A percentile compares a stretch with the other conserved stretches of the same genome.
These are phyloP conservation scores for Craspedostauros australis DNA, from an alignment of 108 stramenopile species.

Conservation along the genomic window DNA sequence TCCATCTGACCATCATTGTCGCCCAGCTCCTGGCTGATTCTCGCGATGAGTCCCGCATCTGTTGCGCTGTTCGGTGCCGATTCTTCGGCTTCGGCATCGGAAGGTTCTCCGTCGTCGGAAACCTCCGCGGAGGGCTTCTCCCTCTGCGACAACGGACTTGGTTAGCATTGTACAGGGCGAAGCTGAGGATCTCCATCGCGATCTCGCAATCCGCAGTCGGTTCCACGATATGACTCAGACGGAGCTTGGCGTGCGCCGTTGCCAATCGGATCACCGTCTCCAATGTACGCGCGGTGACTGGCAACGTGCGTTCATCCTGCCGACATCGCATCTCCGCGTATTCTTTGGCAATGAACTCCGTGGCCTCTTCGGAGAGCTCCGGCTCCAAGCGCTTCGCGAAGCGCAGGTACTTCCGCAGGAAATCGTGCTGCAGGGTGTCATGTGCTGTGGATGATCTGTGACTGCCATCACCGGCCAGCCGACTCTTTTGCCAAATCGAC, in stretches of 20 bases:
- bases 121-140: slow-evolving; percentile 4
- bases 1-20: too few relatives aligned
- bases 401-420: slow-evolving; percentile 95
- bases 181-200: slow-evolving; percentile 84
- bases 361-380: slow-evolving; percentile 85
- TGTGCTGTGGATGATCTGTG: too few relatives aligned
- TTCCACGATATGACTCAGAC: slow-evolving; percentile 62
- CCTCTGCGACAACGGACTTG: too few relatives aligned
- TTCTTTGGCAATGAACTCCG: slow-evolving; percentile 90
- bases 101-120: too few relatives aligned
- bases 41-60: too few relatives aligned
- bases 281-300: slow-evolving; percentile 95
- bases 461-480: too few relatives aligned
- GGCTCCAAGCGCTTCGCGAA: slow-evolving; percentile 95
- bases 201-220: slow-evolving; percentile 65
- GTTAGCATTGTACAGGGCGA: slow-evolving; percentile 88
- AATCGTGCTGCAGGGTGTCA: slow-evolving; percentile 89
- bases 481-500: slow-evolving; percentile 67
- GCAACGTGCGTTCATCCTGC: slow-evolving; percentile 83
- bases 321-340: slow-evolving; percentile 95
- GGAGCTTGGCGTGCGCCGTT: slow-evolving; percentile 95
- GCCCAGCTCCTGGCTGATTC: too few relatives aligned
- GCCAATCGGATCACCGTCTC: slow-evolving; percentile 98
- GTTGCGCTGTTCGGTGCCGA: too few relatives aligned
- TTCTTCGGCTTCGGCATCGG: too few relatives aligned